Conservation (phyloP, 768 basidiomycete species). For the Suillus tomentosus region DNA sequence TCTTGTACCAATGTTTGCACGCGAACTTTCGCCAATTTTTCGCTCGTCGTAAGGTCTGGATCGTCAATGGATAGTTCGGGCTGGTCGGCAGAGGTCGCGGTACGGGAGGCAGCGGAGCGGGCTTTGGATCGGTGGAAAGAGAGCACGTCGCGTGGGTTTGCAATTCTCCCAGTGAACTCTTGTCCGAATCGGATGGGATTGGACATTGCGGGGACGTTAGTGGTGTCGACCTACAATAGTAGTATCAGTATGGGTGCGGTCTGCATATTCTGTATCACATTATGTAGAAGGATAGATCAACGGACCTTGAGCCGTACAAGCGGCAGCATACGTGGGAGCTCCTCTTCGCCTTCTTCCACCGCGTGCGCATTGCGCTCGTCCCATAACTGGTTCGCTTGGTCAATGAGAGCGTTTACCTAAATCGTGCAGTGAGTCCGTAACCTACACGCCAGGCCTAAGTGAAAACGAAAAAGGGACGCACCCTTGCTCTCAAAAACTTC, state of each 20-base stretch:
- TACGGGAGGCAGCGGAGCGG: constrained; percentile 39
- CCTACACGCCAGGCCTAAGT: background rate
- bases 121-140: constrained; percentile 83
- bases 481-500: constrained; percentile 76
- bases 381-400: constrained; percentile 76
- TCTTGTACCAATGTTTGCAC: constrained; percentile 91
- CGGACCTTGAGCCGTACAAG: constrained; percentile 80
- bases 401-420: constrained; percentile 79
- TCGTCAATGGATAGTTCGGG: constrained; percentile 86
- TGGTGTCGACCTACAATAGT: constrained; percentile 74
- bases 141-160: constrained; percentile 93
- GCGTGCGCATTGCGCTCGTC: constrained; percentile 71
- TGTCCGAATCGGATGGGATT: constrained; percentile 98
- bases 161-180: constrained; percentile 87
- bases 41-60: constrained; percentile 60
- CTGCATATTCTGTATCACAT: background rate
- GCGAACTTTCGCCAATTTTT: constrained; percentile 78
- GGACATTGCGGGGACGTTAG: constrained; percentile 86
- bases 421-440: constrained; percentile 8
- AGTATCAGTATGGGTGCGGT: constrained; percentile 6
- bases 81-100: constrained; percentile 69
- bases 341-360: constrained; percentile 60
- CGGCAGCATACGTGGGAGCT: constrained; percentile 75
- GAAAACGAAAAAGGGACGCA: constrained; percentile 26
- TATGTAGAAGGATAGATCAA: background rate